Base-by-base conservation (phyloP, 2,329 filamentous ascomycete species). In the Aspergillus chevalieri region DNA sequence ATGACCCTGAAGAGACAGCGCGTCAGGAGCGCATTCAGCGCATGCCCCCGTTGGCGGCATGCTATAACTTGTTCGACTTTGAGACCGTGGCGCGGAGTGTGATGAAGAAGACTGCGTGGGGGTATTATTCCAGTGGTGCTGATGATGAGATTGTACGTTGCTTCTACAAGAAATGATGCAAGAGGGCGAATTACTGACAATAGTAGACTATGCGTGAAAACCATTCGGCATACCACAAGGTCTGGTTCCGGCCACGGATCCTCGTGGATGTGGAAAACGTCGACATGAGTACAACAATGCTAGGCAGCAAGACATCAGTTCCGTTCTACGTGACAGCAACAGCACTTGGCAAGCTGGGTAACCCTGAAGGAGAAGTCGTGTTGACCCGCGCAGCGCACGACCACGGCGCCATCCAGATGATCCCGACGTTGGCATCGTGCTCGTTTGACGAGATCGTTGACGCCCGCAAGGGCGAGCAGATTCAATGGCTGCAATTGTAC, bases 271-370 rank as follows among this genome's bases (percentile, higher is more conserved):
- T 98, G 33, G 87, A 91, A 67, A 80, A 87, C 19, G 81, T 98
- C 52, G 89, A 96, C 68, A 83, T 87, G 66, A 83, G 82, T 33
- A 97, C 91, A 21, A 95, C 87, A 2, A 97, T 98, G 92, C 85
- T 98, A 15, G 92, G 91, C 56, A 85, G 85, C 33, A 90, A 87
- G 65, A 82, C 83, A 55, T 82, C 85, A 54, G 87, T 94, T 44
- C 93, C 93, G 19, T 94, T 96, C 74, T 98, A 98, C 73, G 86
- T 98, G 17, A 96, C 93, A 1, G 93, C 93, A 42, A 97, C 93
- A 6, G 93, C 93, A 0, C 81, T 98, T 6, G 93, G 93, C 59
- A 97, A 97, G 73, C 83, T 98, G 3, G 93, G 93, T 51, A 81
- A 98, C 66, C 87, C 87, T 0, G 93, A 97, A 69, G 93, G 93